Conservation (phyloP, 352 stramenopile genomes). For the Halophytophthora batemanensis region DNA sequence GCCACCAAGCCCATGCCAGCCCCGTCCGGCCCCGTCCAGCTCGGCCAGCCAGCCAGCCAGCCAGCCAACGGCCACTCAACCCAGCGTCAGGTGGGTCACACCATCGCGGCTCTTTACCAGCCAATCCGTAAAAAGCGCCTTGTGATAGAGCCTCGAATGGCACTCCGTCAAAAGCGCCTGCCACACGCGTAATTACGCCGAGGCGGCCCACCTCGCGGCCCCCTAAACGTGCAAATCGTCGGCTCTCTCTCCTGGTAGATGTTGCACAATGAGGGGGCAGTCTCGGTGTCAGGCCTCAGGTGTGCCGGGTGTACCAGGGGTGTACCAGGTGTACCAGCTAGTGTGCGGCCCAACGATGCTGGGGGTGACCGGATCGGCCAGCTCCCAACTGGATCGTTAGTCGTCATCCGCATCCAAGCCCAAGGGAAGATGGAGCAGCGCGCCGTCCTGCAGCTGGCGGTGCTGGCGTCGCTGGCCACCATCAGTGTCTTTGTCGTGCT, state of each 20-base stretch:
- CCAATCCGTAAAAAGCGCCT: slow-evolving; percentile 26
- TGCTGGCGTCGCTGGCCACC: slow-evolving; percentile 68
- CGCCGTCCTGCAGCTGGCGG: slow-evolving; percentile 58
- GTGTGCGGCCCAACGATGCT: no score
- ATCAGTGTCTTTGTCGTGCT: slow-evolving; percentile 62
- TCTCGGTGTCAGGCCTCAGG: no score
- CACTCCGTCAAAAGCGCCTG: slow-evolving; percentile 18
- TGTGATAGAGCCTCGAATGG: no score
- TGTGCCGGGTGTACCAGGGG: no score
- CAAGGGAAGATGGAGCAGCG: slow-evolving; percentile 41
- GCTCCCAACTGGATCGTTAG: background rate
- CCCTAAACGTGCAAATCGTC: background rate
- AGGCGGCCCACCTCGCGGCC: no score
- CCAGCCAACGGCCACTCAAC: slow-evolving; percentile 10
- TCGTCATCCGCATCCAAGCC: background rate
- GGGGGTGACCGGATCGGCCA: no score
- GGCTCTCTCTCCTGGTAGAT: no score
- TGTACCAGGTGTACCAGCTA: no score
- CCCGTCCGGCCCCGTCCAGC: no score
- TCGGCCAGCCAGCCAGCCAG: background rate
- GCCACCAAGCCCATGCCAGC: background rate
- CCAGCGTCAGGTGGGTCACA: slow-evolving; percentile 13
- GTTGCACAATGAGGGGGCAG: no score
- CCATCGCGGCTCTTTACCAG: slow-evolving; percentile 10
- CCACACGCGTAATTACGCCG: background rate